Evolutionary conservation across 805 yeast species (phyloP), one percentile per base, ranked within the genome.

Genomic region (Schizosaccharomyces lindneri): DNA sequence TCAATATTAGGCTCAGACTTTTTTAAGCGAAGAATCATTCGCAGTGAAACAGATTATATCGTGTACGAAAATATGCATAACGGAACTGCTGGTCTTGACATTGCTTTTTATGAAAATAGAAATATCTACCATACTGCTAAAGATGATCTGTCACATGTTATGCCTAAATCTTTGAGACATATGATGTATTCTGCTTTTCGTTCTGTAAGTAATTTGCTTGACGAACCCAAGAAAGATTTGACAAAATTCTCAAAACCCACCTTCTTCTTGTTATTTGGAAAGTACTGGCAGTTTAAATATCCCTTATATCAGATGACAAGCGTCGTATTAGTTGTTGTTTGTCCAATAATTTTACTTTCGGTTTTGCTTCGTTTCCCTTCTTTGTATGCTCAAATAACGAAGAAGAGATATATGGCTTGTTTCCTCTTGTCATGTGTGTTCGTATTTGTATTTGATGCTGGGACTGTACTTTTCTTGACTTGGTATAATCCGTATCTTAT

Each of bases 21-120:
- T 1, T 88, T 88, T 71, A 80, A 84, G 67, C 77, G 80, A 62
- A 81, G 86, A 19, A 69, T 83, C 36, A 79, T 89, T 43, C 77
- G 77, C 62, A 84, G 94, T 65, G 90, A 87, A 71, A 89, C 97
- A 0, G 97, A 89, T 69, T 89, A 84, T 70, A 79, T 80, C 64
- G 80, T 87, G 2, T 89, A 87, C 69, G 76, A 78, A 62, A 64
- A 66, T 5, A 72, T 78, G 60, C 31, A 51, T 29, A 57, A 57
- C n/a, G 46, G 95, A 93, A 0, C 69, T 87, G 61, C 76, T 65
- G 97, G 97, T 11, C 76, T 88, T 68, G 97, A 89, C 71, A 79
- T 89, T 66, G 95, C 96, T 0, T 89, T 89, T 70, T 87, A 79
- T 70, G 83, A 81, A 67, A 95, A 95, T 29, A 78, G 97, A 67